Percentiles rank a stretch among this genome's conserved stretches.
These are phyloP conservation scores for Achaetomiella virescens DNA, from an alignment of 495 filamentous ascomycete genomes.

Conservation along the genomic window DNA sequence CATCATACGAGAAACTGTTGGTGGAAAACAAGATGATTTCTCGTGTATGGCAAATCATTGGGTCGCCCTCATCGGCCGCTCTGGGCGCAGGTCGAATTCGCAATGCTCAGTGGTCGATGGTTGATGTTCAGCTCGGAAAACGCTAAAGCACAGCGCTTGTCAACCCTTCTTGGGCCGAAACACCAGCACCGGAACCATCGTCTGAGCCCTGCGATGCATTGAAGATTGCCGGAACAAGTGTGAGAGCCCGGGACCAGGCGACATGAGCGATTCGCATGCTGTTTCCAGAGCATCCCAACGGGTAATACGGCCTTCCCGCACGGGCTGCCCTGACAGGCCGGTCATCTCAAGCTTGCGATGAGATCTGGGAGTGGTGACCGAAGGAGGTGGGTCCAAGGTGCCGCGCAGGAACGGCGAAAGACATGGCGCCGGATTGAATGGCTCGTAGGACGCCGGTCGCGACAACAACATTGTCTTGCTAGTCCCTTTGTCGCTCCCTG, in stretches of 20 bases:
- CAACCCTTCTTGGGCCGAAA: neutral
- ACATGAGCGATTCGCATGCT: no score
- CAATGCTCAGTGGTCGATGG: conserved; percentile 9
- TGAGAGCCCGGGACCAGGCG: no score
- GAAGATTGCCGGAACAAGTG: neutral
- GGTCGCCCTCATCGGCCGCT: conserved; percentile 6
- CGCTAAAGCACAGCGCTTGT: conserved; percentile 11
- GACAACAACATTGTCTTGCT: neutral
- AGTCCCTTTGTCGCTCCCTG: neutral
- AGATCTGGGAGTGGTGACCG: neutral
- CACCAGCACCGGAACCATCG: neutral
- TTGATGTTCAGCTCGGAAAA: neutral
- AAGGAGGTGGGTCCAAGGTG: neutral
- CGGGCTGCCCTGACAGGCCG: neutral
- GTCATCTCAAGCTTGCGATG: conserved; percentile 5
- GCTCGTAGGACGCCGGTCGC: neutral
- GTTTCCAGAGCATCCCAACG: neutral
- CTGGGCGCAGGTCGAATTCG: conserved; percentile 5
- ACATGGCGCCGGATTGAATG: neutral
- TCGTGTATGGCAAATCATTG: neutral
- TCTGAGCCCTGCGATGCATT: neutral
- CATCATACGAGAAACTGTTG: neutral
- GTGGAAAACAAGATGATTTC: no score
- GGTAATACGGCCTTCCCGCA: neutral
- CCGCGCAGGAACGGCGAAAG: neutral